Conservation (phyloP, 2,329 filamentous ascomycete genomes). For the Rhynchosporium secalis region DNA sequence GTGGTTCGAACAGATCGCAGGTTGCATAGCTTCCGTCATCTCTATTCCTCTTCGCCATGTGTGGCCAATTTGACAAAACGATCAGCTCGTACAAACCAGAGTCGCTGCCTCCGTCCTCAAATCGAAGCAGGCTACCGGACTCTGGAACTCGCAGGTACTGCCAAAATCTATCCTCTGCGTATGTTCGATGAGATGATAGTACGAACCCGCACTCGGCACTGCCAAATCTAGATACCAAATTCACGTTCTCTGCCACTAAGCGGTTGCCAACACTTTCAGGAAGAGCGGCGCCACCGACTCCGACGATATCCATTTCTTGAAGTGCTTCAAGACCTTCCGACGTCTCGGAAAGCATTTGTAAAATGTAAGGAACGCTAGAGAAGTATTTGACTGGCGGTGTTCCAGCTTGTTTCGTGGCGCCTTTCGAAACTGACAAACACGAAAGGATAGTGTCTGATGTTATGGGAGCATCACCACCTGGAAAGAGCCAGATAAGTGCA, state of each 20-base stretch:
- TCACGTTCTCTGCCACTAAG: constrained; percentile 52
- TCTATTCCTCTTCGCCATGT: constrained; percentile 58
- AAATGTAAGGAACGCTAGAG: constrained; percentile 60
- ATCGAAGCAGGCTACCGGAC: constrained; percentile 41
- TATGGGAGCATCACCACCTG: constrained; percentile 55
- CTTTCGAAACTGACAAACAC: constrained; percentile 43
- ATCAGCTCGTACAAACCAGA: constrained; percentile 53
- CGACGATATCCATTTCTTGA: constrained; percentile 58
- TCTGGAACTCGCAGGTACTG: constrained; percentile 53
- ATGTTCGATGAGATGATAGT: constrained; percentile 61
- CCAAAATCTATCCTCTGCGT: constrained; percentile 56
- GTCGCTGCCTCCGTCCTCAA: constrained; percentile 48
- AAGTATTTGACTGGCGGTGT: constrained; percentile 53
- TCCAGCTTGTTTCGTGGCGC: constrained; percentile 17
- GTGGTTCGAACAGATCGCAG: constrained; percentile 60
- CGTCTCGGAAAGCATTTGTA: constrained; percentile 53
- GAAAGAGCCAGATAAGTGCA: constrained; percentile 63
- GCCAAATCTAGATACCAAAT: constrained; percentile 62
- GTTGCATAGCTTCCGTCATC: constrained; percentile 62
- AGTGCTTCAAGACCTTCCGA: constrained; percentile 46
- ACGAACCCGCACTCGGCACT: constrained; percentile 68
- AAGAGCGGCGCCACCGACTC: constrained; percentile 63
- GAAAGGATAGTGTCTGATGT: constrained; percentile 54
- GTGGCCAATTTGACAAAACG: constrained; percentile 57
- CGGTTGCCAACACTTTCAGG: constrained; percentile 52